Evolutionary conservation across 192 early-diverging fungal species (phyloP), one percentile per base, ranked within the genome.

Genomic region (Umbelopsis ramanniana): DNA sequence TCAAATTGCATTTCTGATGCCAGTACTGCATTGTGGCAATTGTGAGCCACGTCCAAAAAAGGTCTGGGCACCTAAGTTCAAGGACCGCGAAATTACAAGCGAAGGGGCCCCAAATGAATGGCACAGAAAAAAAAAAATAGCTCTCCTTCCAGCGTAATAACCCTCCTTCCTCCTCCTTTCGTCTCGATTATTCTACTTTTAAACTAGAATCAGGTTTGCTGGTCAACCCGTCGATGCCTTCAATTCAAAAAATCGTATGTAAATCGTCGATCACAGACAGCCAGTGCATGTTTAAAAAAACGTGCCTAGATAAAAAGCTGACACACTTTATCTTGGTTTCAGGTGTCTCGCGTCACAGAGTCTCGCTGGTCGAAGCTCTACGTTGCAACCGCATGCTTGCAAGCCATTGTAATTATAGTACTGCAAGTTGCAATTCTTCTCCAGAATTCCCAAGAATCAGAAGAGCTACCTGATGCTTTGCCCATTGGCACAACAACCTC

Each of bases 311-410:
- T n/a, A n/a, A 19, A 60, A 60, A 43, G 40, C 40, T 43, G 8
- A 57, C 54, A 1, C 5, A 50, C 48, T 15, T 15, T 21, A 43
- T 43, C n/a, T 50, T 26, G 26, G 47, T 48, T 46, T 54, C 54
- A 77, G 74, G 69, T 67, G 38, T 52, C 55, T 66, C 74, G 79
- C 24, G 71, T 81, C 24, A 74, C 71, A 21, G 79, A 81, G 45
- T 74, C 79, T 50, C 52, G 71, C 33, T 81, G 79, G 79, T 73
- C 79, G 21, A 76, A 74, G 53, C 68, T 76, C 12, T 81, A 81
- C 69, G 67, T 81, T 35, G 17, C 57, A 14, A 60, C 76, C 19
- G 75, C 79, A 45, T 45, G 53, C 29, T 47, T 73, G 4, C 79
- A 81, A 52, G 75, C 72, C 54, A 40, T 81, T 37, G 47, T 81